Conservation (phyloP, 1,284 basidiomycete species). For the Volvariella surrecta region DNA sequence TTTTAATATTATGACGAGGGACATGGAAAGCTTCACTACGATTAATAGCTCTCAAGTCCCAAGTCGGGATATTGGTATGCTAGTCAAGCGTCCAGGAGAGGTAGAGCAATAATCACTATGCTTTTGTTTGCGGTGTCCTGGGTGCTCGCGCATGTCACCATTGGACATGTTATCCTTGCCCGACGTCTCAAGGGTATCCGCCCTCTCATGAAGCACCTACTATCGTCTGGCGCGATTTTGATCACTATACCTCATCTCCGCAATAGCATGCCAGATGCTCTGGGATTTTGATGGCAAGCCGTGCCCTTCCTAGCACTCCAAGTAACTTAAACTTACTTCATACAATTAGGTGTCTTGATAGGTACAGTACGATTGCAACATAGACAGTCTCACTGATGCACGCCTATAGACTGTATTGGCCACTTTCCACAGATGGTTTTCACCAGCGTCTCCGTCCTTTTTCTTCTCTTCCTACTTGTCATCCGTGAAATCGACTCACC, state of each 20-base stretch:
- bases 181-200: constrained; percentile 23
- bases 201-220: constrained; percentile 28
- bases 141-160: constrained; percentile 42
- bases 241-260: constrained; percentile 42
- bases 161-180: constrained; percentile 36
- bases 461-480: constrained; percentile 33
- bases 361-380: constrained; percentile 20
- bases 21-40: constrained; percentile 29
- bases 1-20: constrained; percentile 34
- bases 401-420: constrained; percentile 37
- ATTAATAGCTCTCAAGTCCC: constrained; percentile 18
- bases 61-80: constrained; percentile 37
- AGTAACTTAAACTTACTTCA: background rate
- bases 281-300: constrained; percentile 43
- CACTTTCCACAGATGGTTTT: constrained; percentile 53
- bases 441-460: constrained; percentile 28
- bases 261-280: constrained; percentile 49
- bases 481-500: constrained; percentile 31
- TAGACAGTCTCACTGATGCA: background rate
- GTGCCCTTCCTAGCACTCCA: constrained; percentile 1
- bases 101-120: constrained; percentile 36
- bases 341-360: constrained; percentile 34
- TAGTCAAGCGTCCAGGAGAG: constrained; percentile 33
- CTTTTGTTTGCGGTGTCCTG: constrained; percentile 41
- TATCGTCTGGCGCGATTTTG: constrained; percentile 32